Conservation (phyloP, 2,329 filamentous ascomycete genomes). For the Diaporthe destruens region DNA sequence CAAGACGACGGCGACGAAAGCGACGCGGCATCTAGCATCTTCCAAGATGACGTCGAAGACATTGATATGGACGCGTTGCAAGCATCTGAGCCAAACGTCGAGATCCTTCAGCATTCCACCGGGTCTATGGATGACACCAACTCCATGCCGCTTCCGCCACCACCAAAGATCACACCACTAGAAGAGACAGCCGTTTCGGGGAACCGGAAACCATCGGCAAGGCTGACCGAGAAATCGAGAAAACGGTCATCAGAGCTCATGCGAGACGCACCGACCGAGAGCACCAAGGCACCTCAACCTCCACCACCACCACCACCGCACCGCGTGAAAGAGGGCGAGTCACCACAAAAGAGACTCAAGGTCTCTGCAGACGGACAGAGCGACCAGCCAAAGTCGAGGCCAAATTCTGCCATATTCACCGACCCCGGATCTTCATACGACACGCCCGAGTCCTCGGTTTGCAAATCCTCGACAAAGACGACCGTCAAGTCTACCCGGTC, state of each 20-base stretch:
- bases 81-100: slow-evolving; percentile 58
- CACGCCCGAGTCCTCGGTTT: slow-evolving; percentile 33
- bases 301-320: slow-evolving; percentile 51
- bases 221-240: slow-evolving; percentile 57
- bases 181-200: slow-evolving; percentile 65
- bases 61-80: slow-evolving; percentile 56
- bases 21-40: slow-evolving; percentile 58
- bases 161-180: slow-evolving; percentile 64
- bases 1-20: slow-evolving; percentile 50
- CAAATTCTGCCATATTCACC: slow-evolving; percentile 42
- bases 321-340: slow-evolving; percentile 47
- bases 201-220: slow-evolving; percentile 59
- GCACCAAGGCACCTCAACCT: slow-evolving; percentile 48
- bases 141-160: slow-evolving; percentile 58
- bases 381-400: slow-evolving; percentile 38
- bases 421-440: slow-evolving; percentile 47
- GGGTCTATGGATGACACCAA: slow-evolving; percentile 44
- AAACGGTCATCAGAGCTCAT: slow-evolving; percentile 55
- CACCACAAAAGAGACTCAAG: slow-evolving; percentile 49
- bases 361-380: slow-evolving; percentile 41
- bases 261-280: slow-evolving; percentile 62
- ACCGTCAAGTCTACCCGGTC: slow-evolving; percentile 26
- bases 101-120: slow-evolving; percentile 59
- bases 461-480: slow-evolving; percentile 36
- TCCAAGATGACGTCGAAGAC: slow-evolving; percentile 58